Evolutionary conservation across 2,329 filamentous ascomycete species (phyloP).

Genomic region (Cladosporium cucumerinum): DNA sequence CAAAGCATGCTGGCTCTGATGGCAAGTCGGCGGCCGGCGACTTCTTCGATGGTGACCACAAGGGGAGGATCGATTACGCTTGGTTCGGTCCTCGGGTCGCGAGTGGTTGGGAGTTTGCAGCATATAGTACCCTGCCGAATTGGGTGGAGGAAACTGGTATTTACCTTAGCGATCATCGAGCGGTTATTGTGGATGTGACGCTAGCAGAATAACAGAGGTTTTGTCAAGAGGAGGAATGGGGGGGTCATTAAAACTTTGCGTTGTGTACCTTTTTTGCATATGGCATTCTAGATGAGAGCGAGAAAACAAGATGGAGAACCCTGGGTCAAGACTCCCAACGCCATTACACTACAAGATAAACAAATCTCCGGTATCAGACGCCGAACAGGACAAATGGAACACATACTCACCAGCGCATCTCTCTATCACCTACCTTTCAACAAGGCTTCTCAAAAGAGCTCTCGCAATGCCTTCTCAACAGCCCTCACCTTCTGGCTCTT

Average conservation of each 20-base stretch:
- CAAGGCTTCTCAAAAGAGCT: background rate
- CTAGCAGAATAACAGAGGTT: background rate
- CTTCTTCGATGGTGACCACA: slow-evolving; percentile 27
- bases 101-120: background rate
- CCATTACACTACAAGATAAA: background rate
- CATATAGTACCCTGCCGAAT: background rate
- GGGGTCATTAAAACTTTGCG: background rate
- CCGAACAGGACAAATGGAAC: background rate
- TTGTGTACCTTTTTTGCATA: background rate
- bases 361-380: background rate
- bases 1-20: background rate
- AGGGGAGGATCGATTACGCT: background rate
- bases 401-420: background rate
- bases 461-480: background rate
- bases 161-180: background rate
- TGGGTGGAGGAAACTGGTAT: background rate
- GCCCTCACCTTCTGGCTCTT: background rate
- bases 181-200: background rate
- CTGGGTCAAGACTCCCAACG: background rate
- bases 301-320: background rate
- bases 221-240: background rate
- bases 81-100: background rate
- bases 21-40: slow-evolving; percentile 24
- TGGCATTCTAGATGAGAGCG: background rate
- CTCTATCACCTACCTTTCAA: background rate